Evolutionary conservation across 345 rosid species (phyloP).

Genomic region (Populus simonii): DNA sequence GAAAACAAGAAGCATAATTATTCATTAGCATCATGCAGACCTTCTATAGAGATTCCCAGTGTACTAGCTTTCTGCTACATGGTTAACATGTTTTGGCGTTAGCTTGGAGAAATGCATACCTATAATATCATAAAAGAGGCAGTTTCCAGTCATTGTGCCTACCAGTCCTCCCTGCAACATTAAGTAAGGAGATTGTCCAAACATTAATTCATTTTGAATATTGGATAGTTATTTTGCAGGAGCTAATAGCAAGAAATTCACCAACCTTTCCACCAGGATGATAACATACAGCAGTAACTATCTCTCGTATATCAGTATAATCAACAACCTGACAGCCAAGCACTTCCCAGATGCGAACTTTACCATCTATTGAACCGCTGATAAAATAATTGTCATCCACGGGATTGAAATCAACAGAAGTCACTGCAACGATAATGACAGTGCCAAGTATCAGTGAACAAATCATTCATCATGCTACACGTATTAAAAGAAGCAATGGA

Average conservation of each 20-base stretch:
- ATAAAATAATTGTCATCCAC: slow-evolving; percentile 57
- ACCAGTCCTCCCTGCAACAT: slow-evolving; percentile 56
- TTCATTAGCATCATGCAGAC: not conserved
- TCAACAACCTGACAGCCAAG: slow-evolving; percentile 49
- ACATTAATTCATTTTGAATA: not conserved
- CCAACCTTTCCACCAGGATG: slow-evolving; percentile 64
- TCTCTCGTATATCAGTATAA: slow-evolving; percentile 59
- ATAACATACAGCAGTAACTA: slow-evolving; percentile 68
- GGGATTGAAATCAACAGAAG: slow-evolving; percentile 63
- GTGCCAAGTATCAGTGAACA: slow-evolving; percentile 7
- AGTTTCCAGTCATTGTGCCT: slow-evolving; percentile 68
- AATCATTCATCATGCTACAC: not conserved
- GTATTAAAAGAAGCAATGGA: not conserved
- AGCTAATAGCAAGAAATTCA: not conserved
- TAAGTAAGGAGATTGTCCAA: slow-evolving; percentile 15
- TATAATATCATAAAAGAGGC: slow-evolving; percentile 48
- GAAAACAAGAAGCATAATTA: not conserved
- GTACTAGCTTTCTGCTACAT: not conserved
- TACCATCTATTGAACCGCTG: slow-evolving; percentile 67
- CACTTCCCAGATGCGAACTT: slow-evolving; percentile 76
- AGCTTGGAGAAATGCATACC: slow-evolving; percentile 39
- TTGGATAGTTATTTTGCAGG: not conserved
- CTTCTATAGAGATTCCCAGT: not conserved
- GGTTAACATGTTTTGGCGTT: slow-evolving; percentile 1
- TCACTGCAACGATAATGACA: slow-evolving; percentile 38